Evolutionary conservation across 1,284 basidiomycete genomes (phyloP).

Genomic region (Rhodotorula sp.): DNA sequence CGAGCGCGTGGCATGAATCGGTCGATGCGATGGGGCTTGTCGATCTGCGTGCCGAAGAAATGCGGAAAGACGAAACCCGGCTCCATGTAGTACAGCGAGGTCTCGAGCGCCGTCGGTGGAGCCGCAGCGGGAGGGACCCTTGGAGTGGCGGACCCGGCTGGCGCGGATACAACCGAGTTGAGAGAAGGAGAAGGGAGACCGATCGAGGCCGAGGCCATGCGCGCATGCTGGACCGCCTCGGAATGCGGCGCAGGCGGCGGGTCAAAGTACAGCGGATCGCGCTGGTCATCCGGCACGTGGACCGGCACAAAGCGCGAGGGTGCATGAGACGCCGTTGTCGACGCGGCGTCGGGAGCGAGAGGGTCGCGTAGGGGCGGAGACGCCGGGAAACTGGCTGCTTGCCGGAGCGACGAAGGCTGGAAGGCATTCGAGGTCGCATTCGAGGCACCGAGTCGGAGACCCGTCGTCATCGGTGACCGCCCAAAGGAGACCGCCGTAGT

Average conservation of each 20-base stretch:
- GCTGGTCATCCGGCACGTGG: constrained; percentile 33
- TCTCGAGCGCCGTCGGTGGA: background rate
- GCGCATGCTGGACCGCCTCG: background rate
- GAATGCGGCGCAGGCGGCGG: constrained; percentile 6
- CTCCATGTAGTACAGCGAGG: constrained; percentile 58
- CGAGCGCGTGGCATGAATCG: constrained; percentile 83
- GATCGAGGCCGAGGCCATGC: background rate
- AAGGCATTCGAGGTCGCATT: background rate
- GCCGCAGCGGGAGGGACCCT: background rate
- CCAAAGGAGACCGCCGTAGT: background rate
- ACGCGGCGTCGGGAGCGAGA: background rate
- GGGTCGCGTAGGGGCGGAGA: constrained; percentile 6
- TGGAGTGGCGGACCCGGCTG: background rate
- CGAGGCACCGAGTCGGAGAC: background rate
- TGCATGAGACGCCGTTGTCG: background rate
- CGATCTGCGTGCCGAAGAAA: constrained; percentile 49
- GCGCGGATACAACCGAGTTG: background rate
- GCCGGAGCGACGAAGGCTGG: constrained; percentile 12
- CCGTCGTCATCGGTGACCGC: background rate
- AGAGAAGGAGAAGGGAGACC: background rate
- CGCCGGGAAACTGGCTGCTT: background rate
- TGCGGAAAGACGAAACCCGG: constrained; percentile 48
- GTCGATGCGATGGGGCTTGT: constrained; percentile 79
- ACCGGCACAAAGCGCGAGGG: constrained; percentile 2
- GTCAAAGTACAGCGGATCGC: constrained; percentile 41